phyloP scores from a whole-genome alignment of 148 eudicot species.

The Amaranthus hypochondriacus region DNA sequence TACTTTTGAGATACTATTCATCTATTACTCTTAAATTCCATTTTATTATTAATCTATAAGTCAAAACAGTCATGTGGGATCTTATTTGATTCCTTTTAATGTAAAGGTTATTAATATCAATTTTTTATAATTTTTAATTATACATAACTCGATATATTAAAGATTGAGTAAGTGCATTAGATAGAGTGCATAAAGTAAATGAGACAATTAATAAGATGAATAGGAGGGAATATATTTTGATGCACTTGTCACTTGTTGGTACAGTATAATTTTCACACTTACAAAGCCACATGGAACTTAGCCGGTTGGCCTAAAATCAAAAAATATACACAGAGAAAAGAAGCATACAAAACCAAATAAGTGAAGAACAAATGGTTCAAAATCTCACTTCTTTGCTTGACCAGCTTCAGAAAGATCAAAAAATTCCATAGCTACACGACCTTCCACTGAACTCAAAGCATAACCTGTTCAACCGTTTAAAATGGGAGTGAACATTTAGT shows the following conservation, averaged over 20 bases:
- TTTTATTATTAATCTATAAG: too few species aligned
- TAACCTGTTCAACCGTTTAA: slow-evolving; percentile 56
- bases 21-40: too few species aligned
- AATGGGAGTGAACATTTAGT: neutral
- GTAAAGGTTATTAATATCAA: too few species aligned
- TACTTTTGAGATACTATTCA: too few species aligned
- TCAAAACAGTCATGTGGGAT: too few species aligned
- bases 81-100: too few species aligned
- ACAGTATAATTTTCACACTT: neutral
- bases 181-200: too few species aligned
- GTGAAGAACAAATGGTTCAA: slow-evolving; percentile 3
- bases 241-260: neutral
- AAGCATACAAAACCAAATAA: neutral
- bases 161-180: too few species aligned
- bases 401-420: slow-evolving; percentile 92
- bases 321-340: neutral
- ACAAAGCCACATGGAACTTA: neutral
- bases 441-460: slow-evolving; percentile 97
- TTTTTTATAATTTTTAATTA: too few species aligned
- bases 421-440: slow-evolving; percentile 97
- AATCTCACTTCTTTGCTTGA: slow-evolving; percentile 79
- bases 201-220: too few species aligned
- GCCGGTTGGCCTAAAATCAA: neutral
- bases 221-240: neutral
- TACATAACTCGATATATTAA: too few species aligned